phyloP scores from a whole-genome alignment of 2,329 filamentous ascomycete genomes.

The Dactylellina sp. region DNA sequence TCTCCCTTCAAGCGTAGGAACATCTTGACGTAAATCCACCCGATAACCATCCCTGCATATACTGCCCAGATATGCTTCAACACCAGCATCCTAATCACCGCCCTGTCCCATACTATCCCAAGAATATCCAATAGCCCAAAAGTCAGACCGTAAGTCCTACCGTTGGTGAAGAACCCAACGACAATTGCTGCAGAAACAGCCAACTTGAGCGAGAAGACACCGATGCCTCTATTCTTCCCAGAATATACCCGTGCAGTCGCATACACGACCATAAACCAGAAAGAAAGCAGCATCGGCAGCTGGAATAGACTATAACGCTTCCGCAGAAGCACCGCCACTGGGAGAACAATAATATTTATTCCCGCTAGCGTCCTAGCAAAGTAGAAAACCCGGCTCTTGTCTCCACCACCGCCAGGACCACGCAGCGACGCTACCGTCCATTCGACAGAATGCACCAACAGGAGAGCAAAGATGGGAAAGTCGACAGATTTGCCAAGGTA shows the following conservation, averaged over 20 bases:
- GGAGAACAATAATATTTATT: conserved; percentile 70
- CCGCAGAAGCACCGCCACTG: conserved; percentile 70
- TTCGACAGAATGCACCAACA: conserved; percentile 74
- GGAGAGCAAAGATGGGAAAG: conserved; percentile 67
- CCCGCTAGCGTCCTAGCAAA: conserved; percentile 70
- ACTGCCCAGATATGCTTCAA: conserved; percentile 70
- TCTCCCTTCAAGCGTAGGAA: conserved; percentile 2
- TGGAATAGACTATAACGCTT: conserved; percentile 71
- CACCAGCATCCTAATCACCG: conserved; percentile 68
- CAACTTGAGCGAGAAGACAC: conserved; percentile 67
- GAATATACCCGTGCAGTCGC: conserved; percentile 66
- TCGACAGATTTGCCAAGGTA: conserved; percentile 69
- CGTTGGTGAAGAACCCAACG: conserved; percentile 63
- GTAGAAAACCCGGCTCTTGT: conserved; percentile 69
- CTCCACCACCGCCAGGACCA: conserved; percentile 63
- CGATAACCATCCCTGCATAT: conserved; percentile 70
- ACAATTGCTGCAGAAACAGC: conserved; percentile 65
- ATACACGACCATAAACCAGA: conserved; percentile 74
- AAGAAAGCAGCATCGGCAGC: conserved; percentile 71
- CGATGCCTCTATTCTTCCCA: conserved; percentile 65
- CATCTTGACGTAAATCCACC: conserved; percentile 23
- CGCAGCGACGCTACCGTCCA: conserved; percentile 72
- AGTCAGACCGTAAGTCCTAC: conserved; percentile 66
- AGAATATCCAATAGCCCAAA: conserved; percentile 64
- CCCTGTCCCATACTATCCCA: conserved; percentile 67